These are phyloP conservation scores for Vaccinium myrtillus DNA, from an alignment of 148 eudicot genomes.

Conservation along the genomic window DNA sequence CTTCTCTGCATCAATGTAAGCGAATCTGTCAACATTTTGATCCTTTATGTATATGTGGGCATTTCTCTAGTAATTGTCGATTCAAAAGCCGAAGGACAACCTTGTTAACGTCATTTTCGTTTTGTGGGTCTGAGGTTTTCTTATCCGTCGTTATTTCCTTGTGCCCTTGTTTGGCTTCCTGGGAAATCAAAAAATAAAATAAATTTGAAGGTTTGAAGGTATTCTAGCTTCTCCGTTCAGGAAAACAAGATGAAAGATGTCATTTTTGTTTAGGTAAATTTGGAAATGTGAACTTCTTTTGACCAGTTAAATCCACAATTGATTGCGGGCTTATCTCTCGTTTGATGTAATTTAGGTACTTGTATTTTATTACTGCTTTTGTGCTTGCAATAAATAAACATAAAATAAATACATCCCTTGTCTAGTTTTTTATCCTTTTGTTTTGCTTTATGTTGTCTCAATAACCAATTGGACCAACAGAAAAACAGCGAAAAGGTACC, in stretches of 20 bases:
- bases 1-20: neutral
- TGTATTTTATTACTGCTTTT: too few relatives aligned
- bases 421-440: neutral
- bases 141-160: neutral
- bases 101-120: neutral
- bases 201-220: neutral
- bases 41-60: neutral
- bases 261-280: neutral
- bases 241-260: neutral
- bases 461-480: neutral
- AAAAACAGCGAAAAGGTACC: neutral
- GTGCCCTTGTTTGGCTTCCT: neutral
- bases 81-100: neutral
- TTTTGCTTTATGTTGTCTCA: neutral
- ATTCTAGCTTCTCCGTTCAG: neutral
- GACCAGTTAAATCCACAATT: neutral
- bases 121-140: neutral
- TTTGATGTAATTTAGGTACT: too few relatives aligned
- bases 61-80: neutral
- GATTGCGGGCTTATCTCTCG: too few relatives aligned
- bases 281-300: neutral
- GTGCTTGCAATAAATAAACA: too few relatives aligned
- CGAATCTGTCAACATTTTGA: neutral
- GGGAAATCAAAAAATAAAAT: neutral
- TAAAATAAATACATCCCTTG: neutral